Conservation (phyloP, 2,329 filamentous ascomycete genomes). For the Raffaelea albimanens region DNA sequence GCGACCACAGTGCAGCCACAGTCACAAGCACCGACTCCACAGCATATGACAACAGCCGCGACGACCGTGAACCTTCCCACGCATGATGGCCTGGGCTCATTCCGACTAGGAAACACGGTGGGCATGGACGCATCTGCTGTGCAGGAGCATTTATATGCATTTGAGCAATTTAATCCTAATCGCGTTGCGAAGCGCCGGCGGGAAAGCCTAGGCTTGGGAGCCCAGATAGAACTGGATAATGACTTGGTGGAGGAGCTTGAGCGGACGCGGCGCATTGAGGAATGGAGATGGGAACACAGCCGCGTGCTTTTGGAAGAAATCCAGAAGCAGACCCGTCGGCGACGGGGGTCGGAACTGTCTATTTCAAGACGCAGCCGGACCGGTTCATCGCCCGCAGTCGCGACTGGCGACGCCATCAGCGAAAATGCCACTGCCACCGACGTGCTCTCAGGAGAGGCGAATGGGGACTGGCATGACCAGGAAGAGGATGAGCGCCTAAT, state of each 20-base stretch:
- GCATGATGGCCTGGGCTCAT: constrained; percentile 87
- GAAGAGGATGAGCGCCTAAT: constrained; percentile 24
- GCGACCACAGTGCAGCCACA: no score
- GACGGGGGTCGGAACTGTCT: constrained; percentile 52
- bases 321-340: constrained; percentile 68
- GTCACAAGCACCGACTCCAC: constrained; percentile 28
- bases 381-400: background rate
- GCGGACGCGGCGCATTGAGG: constrained; percentile 74
- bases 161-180: constrained; percentile 74
- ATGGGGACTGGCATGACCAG: constrained; percentile 41
- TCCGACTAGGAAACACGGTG: constrained; percentile 51
- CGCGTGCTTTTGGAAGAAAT: constrained; percentile 78
- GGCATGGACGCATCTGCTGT: constrained; percentile 40
- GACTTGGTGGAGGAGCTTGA: constrained; percentile 57
- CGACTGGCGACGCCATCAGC: no score
- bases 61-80: constrained; percentile 51
- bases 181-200: constrained; percentile 42
- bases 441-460: background rate
- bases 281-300: constrained; percentile 88
- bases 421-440: background rate
- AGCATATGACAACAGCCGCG: background rate
- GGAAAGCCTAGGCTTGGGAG: constrained; percentile 40
- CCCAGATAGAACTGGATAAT: constrained; percentile 40
- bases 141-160: constrained; percentile 81
- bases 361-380: constrained; percentile 11